A percentile compares a stretch with the other conserved stretches of the same genome.
Conservation (phyloP, 202 grass and related monocot species). For the Setaria viridis region DNA sequence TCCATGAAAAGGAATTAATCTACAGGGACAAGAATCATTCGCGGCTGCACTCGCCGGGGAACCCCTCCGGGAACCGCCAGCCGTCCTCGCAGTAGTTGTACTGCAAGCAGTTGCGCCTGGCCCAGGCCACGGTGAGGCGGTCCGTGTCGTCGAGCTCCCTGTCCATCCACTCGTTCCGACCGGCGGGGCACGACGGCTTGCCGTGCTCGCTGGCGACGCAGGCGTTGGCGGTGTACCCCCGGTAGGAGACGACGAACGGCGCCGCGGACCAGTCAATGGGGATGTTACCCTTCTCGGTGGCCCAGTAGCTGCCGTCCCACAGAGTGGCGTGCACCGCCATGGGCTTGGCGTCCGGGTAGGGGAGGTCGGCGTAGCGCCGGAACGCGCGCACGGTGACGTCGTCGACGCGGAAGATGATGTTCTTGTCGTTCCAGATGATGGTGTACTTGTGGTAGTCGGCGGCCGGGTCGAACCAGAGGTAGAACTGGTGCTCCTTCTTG, state of each 20-base stretch:
- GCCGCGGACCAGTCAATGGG: constrained; percentile 57
- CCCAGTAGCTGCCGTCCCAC: constrained; percentile 66
- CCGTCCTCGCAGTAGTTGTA: constrained; percentile 64
- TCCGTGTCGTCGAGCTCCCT: constrained; percentile 35
- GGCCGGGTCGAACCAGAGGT: constrained; percentile 23
- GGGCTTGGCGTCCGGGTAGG: constrained; percentile 33
- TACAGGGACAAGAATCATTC: neutral
- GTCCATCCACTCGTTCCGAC: constrained; percentile 7
- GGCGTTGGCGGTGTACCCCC: constrained; percentile 40
- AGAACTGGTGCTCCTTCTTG: constrained; percentile 52
- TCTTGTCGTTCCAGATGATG: neutral
- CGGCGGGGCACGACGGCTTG: neutral
- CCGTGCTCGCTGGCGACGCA: neutral
- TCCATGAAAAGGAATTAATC: neutral
- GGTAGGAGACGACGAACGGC: constrained; percentile 59
- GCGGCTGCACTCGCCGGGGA: constrained; percentile 47
- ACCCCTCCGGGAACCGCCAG: constrained; percentile 42
- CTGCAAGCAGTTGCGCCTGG: constrained; percentile 47
- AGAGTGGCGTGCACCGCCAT: constrained; percentile 64
- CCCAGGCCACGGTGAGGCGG: constrained; percentile 51
- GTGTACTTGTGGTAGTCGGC: constrained; percentile 25
- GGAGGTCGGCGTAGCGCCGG: constrained; percentile 8
- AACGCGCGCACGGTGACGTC: constrained; percentile 19
- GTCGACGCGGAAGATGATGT: constrained; percentile 31
- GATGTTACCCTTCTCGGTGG: constrained; percentile 43